Evolutionary conservation across 225 moss, liverwort and hornwort species (phyloP), one percentile per base, ranked within the genome.

Genomic region (Lunularia cruciata): DNA sequence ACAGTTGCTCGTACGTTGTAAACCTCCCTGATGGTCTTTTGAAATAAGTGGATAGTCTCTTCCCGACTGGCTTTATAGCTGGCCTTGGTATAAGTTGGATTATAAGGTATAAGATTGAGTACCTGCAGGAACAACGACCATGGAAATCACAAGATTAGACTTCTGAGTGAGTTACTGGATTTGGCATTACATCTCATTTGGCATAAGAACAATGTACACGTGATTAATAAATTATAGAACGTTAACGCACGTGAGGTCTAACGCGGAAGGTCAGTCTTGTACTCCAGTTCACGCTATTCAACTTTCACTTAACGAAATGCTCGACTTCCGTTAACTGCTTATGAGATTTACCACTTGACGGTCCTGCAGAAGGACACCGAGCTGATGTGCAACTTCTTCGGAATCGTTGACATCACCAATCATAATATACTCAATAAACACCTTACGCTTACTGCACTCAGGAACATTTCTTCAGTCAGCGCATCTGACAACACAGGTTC

Each of bases 401-500:
- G 93, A 87, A 57, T 96, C 96, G 66, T 96, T 96, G 67, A 96
- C 77, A 40, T 81, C 92, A 65, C 88, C 86, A 65, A 98, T 89
- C 93, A 93, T 92, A 58, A 92, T 87, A 78, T 98, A 98, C 84
- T 92, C 92, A 80, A 98, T 81, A 62, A 98, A 83, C 27, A 98
- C 96, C 69, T 85, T 89, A 65, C 86, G 86, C 34, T 87, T 87
- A 80, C 92, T 95, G 85, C 68, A 68, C 26, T 26, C 45, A 65
- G 20, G 27, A 27, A 13, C 20, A 14, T 13, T 2, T 19, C 32
- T 37, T 4, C 28, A 40, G 22, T 47, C 52, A 69, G 69, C 25
- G 28, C 38, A 52, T 8, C n/a, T 32, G 52, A 10, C 72, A 71
- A 7, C 14, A 58, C 35, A 35, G 34, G 58, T n/a, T 15, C 15